A percentile compares a stretch with the other conserved stretches of the same genome.
Evolutionary conservation across 345 rosid species (phyloP).

Genomic region (Eucalyptus erythrocorys): DNA sequence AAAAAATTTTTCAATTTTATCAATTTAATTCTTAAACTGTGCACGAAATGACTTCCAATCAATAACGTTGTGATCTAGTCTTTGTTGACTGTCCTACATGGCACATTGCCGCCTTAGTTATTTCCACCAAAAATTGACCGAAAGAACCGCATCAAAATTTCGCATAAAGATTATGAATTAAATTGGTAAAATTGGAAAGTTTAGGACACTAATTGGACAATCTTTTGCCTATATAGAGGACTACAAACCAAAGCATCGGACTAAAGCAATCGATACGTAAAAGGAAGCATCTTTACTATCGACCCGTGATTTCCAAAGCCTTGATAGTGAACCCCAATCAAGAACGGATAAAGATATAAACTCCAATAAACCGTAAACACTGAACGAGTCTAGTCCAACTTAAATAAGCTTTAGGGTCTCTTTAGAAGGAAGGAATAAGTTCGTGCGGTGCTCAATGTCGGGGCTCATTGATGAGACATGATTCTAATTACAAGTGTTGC

Average conservation of each 20-base stretch:
- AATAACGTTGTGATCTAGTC: rapidly evolving
- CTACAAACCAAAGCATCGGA: background rate
- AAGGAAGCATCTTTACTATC: background rate
- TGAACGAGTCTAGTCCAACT: background rate
- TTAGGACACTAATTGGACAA: background rate
- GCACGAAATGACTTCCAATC: no score
- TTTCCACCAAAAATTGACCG: background rate
- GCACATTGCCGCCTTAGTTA: background rate
- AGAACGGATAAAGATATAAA: no score
- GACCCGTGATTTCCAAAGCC: background rate
- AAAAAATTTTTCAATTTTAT: no score
- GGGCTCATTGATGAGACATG: background rate
- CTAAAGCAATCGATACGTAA: background rate
- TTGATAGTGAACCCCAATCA: background rate
- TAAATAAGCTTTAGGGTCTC: background rate
- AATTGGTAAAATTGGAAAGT: no score
- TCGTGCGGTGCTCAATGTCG: no score
- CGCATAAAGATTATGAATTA: no score
- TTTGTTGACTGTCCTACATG: no score
- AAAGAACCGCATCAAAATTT: no score
- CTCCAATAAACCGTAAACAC: background rate
- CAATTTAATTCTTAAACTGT: rapidly evolving
- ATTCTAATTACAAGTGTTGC: background rate
- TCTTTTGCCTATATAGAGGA: background rate
- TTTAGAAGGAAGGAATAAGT: no score